Evolutionary conservation across 2,329 filamentous ascomycete species (phyloP).

Genomic region (Exophiala sideris): DNA sequence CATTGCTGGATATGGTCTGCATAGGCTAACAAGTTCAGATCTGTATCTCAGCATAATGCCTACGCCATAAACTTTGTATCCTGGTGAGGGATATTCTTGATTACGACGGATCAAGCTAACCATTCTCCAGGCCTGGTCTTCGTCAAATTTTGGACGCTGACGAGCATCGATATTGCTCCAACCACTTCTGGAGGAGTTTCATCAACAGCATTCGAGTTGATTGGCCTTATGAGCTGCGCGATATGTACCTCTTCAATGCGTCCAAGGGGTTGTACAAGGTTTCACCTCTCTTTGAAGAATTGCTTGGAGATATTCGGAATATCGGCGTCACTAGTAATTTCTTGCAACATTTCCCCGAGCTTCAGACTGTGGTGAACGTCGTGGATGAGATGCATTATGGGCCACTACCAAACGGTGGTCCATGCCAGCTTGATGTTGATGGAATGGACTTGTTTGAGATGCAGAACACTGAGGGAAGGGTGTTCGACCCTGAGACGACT

Average conservation of each 20-base stretch:
- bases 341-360: slow-evolving; percentile 5
- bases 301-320: neutral
- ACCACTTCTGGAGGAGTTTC: slow-evolving; percentile 9
- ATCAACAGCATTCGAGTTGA: slow-evolving; percentile 1
- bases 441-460: neutral
- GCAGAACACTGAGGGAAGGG: neutral
- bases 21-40: neutral
- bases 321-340: slow-evolving; percentile 1
- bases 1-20: neutral
- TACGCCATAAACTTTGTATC: slow-evolving; percentile 13
- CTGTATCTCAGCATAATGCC: neutral
- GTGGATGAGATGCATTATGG: neutral
- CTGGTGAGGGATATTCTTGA: neutral
- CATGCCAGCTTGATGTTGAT: neutral
- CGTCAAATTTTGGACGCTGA: slow-evolving; percentile 4
- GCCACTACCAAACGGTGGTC: no score
- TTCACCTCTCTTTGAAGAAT: neutral
- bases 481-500: neutral
- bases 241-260: slow-evolving; percentile 7
- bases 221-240: slow-evolving; percentile 16
- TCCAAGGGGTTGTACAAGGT: neutral
- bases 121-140: slow-evolving; percentile 4
- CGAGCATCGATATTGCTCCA: slow-evolving; percentile 13
- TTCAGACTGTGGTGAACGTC: neutral
- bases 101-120: neutral